Conservation (phyloP, 495 filamentous ascomycete species). For the Ramalina peruviana region DNA sequence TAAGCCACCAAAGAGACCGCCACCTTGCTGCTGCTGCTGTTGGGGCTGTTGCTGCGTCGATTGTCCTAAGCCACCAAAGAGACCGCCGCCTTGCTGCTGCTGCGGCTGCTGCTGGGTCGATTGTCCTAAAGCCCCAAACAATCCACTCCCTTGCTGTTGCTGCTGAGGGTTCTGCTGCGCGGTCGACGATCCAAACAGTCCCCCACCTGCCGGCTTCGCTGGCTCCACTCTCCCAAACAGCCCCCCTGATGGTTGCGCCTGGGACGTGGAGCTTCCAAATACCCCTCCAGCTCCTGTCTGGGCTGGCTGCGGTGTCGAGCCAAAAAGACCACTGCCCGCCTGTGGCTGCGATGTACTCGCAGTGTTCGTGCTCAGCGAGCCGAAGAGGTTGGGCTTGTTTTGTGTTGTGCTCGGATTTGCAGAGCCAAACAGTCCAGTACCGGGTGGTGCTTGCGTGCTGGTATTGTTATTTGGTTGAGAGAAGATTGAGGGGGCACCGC, state of each 20-base stretch:
- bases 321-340: slow-evolving; percentile 7
- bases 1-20: slow-evolving; percentile 22
- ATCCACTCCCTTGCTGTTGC: slow-evolving; percentile 19
- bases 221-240: slow-evolving; percentile 22
- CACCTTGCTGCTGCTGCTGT: slow-evolving; percentile 15
- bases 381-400: slow-evolving; percentile 15
- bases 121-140: slow-evolving; percentile 20
- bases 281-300: slow-evolving; percentile 14
- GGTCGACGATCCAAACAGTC: slow-evolving; percentile 6
- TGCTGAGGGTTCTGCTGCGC: slow-evolving; percentile 17
- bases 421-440: background rate
- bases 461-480: background rate
- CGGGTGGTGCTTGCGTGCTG: background rate
- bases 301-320: background rate
- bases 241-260: slow-evolving; percentile 16
- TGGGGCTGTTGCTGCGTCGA: slow-evolving; percentile 17
- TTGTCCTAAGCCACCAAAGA: slow-evolving; percentile 9
- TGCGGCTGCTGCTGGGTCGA: slow-evolving; percentile 18
- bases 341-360: slow-evolving; percentile 1
- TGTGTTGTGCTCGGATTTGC: background rate
- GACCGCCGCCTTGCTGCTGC: slow-evolving; percentile 8
- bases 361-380: slow-evolving; percentile 7
- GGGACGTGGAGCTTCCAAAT: slow-evolving; percentile 25
- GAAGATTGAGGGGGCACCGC: background rate
- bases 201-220: slow-evolving; percentile 18